Base-by-base conservation (phyloP, 1,284 basidiomycete genomes). In the Marasmius oreades region DNA sequence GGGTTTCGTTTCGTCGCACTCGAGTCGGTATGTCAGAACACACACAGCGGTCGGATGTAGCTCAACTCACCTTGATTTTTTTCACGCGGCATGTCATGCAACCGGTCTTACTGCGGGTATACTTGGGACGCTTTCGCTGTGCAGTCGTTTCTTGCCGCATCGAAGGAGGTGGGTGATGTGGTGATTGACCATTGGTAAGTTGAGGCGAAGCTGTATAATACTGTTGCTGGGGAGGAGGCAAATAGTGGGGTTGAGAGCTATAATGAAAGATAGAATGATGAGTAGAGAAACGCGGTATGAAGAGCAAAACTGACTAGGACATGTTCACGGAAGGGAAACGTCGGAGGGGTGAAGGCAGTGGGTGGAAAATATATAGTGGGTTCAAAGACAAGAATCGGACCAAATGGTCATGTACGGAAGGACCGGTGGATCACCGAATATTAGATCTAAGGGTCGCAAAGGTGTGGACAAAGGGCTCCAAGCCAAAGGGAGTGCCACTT, bases 1-100 rank as follows among this genome's bases (percentile, higher is more conserved):
- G 37, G 90, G 90, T 66, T 92, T 91, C 10, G 81, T 79, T 72
- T 92, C 90, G 67, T 92, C 90, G 70, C 90, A 92, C 90, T 92
- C 61, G 3, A 43, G 22, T 28, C n/a, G 11, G 12, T 18, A 36
- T 22, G 28, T 28, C 34, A 48, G 42, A 53, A 57, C 28, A 31
- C 14, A 55, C 53, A 47, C 42, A 58, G 26, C 39, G 55, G n/a
- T 51, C 42, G 55, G 34, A 36, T 45, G 39, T 46, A 53, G 28
- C 31, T n/a, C 48, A 50, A 67, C 78, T 55, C 60, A 90, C 90
- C 81, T 92, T 92, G 65, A 92, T 89, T 79, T 92, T 92, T 77
- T 92, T 92, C 61, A 83, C 81, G 65, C 90, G 81, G 76, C 90
- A 92, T 28, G 90, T 92, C 66, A 92, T 71, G 66, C 90, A 92